Evolutionary conservation across 257 asterid genomes (phyloP).

Genomic region (Verbena officinalis): DNA sequence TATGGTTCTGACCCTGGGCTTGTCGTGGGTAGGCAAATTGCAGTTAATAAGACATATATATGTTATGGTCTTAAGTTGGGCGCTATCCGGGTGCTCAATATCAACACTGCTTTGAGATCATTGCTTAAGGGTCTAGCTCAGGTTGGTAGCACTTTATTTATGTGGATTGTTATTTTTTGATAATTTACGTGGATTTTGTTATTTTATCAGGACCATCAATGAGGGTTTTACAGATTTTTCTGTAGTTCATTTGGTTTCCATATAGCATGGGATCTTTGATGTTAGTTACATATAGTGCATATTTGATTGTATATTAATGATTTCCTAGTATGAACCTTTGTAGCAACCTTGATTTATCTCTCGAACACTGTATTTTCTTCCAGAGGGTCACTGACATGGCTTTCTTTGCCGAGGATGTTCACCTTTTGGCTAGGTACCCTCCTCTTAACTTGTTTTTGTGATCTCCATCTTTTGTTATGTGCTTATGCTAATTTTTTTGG

Average conservation of each 20-base stretch:
- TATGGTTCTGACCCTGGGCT: constrained; percentile 95
- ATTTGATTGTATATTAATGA: not conserved
- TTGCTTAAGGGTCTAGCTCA: constrained; percentile 92
- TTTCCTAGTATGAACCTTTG: not conserved
- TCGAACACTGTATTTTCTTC: constrained; percentile 32
- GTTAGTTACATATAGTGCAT: not conserved
- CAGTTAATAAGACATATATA: constrained; percentile 88
- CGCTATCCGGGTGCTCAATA: constrained; percentile 87
- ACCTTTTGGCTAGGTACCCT: constrained; percentile 88
- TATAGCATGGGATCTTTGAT: constrained; percentile 6
- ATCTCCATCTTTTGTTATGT: constrained; percentile 15
- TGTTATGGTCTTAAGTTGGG: constrained; percentile 95
- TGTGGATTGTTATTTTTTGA: too few relatives aligned
- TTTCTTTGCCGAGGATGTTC: constrained; percentile 99
- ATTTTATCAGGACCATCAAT: not conserved
- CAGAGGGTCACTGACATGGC: constrained; percentile 99
- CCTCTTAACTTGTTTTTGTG: constrained; percentile 22
- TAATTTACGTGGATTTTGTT: constrained; percentile 12
- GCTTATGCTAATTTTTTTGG: constrained; percentile 34
- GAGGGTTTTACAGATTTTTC: not conserved
- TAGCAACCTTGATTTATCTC: constrained; percentile 24
- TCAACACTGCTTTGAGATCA: constrained; percentile 91
- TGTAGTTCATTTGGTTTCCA: constrained; percentile 6
- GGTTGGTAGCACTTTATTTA: constrained; percentile 45
- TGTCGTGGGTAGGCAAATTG: constrained; percentile 91